phyloP scores from a whole-genome alignment of 2,329 filamentous ascomycete species.

The Metarhizium album region DNA sequence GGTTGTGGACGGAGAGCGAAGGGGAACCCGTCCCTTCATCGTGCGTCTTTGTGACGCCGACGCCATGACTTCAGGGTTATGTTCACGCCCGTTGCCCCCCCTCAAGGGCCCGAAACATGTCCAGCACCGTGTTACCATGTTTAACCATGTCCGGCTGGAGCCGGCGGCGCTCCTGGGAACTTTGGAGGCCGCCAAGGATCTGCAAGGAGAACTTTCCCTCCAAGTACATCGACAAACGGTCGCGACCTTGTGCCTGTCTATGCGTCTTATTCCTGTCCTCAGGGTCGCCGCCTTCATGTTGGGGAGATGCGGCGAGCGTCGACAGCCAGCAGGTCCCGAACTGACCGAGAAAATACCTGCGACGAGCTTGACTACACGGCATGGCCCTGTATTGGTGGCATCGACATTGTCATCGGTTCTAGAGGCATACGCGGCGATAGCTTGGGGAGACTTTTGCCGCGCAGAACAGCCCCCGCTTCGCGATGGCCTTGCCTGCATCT shows the following conservation, averaged over 20 bases:
- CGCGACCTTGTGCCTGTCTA: background rate
- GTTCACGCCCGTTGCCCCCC: constrained; percentile 11
- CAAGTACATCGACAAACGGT: background rate
- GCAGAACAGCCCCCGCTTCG: background rate
- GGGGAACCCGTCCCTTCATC: constrained; percentile 21
- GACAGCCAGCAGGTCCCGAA: background rate
- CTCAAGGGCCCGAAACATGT: constrained; percentile 9
- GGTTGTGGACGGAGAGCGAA: constrained; percentile 14
- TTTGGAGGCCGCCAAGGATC: constrained; percentile 7
- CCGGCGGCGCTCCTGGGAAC: constrained; percentile 17
- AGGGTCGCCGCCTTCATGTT: background rate
- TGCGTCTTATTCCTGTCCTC: background rate
- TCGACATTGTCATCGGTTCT: constrained; percentile 11
- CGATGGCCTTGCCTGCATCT: background rate
- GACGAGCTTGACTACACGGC: constrained; percentile 8
- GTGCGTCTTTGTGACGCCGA: constrained; percentile 16
- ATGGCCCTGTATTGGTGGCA: constrained; percentile 14
- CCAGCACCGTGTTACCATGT: constrained; percentile 23
- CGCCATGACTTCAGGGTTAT: constrained; percentile 18
- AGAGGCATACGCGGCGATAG: constrained; percentile 6
- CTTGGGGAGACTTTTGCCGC: background rate
- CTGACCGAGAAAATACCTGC: background rate
- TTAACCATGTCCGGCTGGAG: constrained; percentile 19
- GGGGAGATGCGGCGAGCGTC: background rate
- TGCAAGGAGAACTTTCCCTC: constrained; percentile 17